Conservation (phyloP, 805 yeast genomes). For the Hanseniaspora lindneri region DNA sequence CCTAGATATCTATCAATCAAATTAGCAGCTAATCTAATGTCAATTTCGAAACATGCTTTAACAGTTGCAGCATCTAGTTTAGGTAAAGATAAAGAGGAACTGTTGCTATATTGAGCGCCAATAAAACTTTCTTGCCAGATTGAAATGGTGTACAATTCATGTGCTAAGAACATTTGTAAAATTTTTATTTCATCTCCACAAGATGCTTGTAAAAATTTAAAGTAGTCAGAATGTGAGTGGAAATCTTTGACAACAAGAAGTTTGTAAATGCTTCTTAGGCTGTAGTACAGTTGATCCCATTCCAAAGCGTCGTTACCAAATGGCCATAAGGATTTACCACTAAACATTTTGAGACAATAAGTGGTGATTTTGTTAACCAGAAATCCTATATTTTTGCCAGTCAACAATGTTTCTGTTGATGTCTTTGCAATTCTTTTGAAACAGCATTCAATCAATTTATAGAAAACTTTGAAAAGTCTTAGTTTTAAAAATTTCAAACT, state of each 20-base stretch:
- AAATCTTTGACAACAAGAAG: neutral
- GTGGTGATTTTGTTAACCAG: slow-evolving; percentile 36
- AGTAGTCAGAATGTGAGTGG: neutral
- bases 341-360: slow-evolving; percentile 73
- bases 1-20: slow-evolving; percentile 48
- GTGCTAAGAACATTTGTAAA: slow-evolving; percentile 52
- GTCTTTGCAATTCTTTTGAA: slow-evolving; percentile 2
- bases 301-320: slow-evolving; percentile 71
- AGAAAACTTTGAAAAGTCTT: slow-evolving; percentile 1
- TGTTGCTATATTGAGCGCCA: slow-evolving; percentile 15
- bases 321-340: slow-evolving; percentile 51
- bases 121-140: slow-evolving; percentile 55
- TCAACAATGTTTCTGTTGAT: slow-evolving; percentile 3
- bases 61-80: slow-evolving; percentile 34
- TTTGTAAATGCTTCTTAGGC: neutral
- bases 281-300: slow-evolving; percentile 7
- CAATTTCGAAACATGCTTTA: slow-evolving; percentile 46
- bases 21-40: slow-evolving; percentile 63
- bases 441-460: slow-evolving; percentile 5
- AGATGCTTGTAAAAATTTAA: slow-evolving; percentile 2
- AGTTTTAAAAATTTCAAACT: slow-evolving; percentile 7
- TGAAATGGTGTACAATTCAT: slow-evolving; percentile 58
- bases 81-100: slow-evolving; percentile 27
- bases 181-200: slow-evolving; percentile 43
- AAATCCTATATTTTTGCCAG: neutral